These are phyloP conservation scores for Sarcomyxa edulis DNA, from an alignment of 768 basidiomycete genomes.

Conservation along the genomic window DNA sequence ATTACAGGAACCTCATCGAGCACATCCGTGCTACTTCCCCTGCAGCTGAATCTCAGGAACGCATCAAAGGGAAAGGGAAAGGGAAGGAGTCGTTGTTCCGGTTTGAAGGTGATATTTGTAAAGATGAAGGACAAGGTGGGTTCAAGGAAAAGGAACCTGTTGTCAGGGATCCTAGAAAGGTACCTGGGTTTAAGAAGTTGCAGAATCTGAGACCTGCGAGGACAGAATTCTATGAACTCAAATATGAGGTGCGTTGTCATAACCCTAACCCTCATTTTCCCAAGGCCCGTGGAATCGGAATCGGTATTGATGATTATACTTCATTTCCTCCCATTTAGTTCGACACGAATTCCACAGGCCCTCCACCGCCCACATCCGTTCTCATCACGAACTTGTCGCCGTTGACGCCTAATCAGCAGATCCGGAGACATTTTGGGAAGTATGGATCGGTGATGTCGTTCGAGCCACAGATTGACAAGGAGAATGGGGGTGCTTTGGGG, in stretches of 20 bases:
- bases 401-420: slow-evolving; percentile 58
- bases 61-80: slow-evolving; percentile 60
- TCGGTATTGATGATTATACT: slow-evolving; percentile 6
- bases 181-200: slow-evolving; percentile 21
- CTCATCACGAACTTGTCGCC: slow-evolving; percentile 69
- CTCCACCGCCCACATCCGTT: slow-evolving; percentile 71
- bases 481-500: slow-evolving; percentile 79
- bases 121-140: slow-evolving; percentile 13
- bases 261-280: neutral
- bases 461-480: slow-evolving; percentile 74
- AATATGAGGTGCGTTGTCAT: slow-evolving; percentile 7
- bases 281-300: too few species aligned
- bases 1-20: slow-evolving; percentile 34
- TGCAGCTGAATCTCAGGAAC: slow-evolving; percentile 24
- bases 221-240: slow-evolving; percentile 5
- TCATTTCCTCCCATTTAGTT: slow-evolving; percentile 39
- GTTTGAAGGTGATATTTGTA: slow-evolving; percentile 48
- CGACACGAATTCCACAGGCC: slow-evolving; percentile 65
- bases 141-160: slow-evolving; percentile 29
- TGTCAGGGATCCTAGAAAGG: slow-evolving; percentile 52
- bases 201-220: slow-evolving; percentile 3
- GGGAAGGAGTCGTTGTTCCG: slow-evolving; percentile 30
- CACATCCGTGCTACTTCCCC: slow-evolving; percentile 28
- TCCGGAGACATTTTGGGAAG: slow-evolving; percentile 59
- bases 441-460: slow-evolving; percentile 63